phyloP scores from a whole-genome alignment of 441 rosid species.

The Flueggea neowawraea region DNA sequence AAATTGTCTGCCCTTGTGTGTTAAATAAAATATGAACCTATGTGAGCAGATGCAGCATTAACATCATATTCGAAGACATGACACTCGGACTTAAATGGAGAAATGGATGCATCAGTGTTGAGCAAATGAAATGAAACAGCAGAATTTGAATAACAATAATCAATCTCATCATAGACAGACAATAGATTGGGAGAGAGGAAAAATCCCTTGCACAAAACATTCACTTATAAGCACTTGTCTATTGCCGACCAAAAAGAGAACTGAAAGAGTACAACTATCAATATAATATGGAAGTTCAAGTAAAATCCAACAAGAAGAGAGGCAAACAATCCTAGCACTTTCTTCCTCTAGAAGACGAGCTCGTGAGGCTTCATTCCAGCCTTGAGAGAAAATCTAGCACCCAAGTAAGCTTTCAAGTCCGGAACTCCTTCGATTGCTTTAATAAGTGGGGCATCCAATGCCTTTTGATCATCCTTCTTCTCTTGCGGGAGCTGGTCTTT shows the following conservation, averaged over 20 bases:
- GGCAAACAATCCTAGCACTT: too few species aligned
- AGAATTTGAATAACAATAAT: background rate
- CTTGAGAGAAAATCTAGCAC: conserved; percentile 46
- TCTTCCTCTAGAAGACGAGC: conserved; percentile 38
- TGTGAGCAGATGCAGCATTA: too few species aligned
- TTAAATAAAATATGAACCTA: too few species aligned
- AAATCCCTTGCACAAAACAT: conserved; percentile 21
- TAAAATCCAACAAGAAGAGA: conserved; percentile 8
- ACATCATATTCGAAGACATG: too few species aligned
- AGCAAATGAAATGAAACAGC: background rate
- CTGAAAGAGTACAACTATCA: conserved; percentile 13
- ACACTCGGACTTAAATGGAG: too few species aligned
- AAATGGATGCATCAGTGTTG: too few species aligned
- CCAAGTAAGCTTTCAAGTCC: conserved; percentile 43
- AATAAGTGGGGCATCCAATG: conserved; percentile 39
- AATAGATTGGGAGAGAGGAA: background rate
- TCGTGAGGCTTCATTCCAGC: conserved; percentile 63
- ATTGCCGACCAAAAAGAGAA: conserved; percentile 8
- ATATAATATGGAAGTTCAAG: conserved; percentile 12
- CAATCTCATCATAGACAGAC: conserved; percentile 1
- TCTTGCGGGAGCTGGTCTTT: conserved; percentile 37
- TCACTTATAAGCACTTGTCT: conserved; percentile 14
- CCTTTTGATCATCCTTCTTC: conserved; percentile 50
- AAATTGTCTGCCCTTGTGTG: too few species aligned
- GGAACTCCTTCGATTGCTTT: conserved; percentile 38